Evolutionary conservation across 2,329 filamentous ascomycete genomes (phyloP).

Genomic region (Fusarium dlaminii): DNA sequence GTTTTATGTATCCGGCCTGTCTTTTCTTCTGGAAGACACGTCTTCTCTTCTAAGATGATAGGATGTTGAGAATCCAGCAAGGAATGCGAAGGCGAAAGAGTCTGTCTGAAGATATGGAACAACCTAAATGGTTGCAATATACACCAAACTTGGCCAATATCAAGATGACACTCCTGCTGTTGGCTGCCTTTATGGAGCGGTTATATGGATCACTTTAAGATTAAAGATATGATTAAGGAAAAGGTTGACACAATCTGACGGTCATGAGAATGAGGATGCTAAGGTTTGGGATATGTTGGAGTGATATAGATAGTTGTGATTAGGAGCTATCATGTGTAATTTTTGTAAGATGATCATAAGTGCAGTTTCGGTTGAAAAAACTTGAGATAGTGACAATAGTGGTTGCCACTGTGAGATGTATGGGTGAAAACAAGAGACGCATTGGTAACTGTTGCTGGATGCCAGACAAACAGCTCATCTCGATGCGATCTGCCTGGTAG

Average conservation of each 20-base stretch:
- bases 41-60: too few relatives aligned
- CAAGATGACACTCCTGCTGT: background rate
- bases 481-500: background rate
- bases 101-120: background rate
- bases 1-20: constrained; percentile 1
- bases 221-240: background rate
- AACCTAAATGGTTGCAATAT: background rate
- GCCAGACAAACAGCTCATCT: background rate
- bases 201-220: background rate
- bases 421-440: background rate
- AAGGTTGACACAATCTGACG: background rate
- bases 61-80: background rate
- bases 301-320: background rate
- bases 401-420: background rate
- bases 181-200: background rate
- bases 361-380: too few relatives aligned
- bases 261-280: background rate
- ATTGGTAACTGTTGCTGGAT: background rate
- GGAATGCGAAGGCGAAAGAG: background rate
- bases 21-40: background rate
- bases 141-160: background rate
- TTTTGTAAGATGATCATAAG: background rate
- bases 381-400: background rate
- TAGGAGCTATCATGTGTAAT: background rate
- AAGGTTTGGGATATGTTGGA: background rate